Conservation (phyloP, 257 asterid species). For the Ballota nigra region DNA sequence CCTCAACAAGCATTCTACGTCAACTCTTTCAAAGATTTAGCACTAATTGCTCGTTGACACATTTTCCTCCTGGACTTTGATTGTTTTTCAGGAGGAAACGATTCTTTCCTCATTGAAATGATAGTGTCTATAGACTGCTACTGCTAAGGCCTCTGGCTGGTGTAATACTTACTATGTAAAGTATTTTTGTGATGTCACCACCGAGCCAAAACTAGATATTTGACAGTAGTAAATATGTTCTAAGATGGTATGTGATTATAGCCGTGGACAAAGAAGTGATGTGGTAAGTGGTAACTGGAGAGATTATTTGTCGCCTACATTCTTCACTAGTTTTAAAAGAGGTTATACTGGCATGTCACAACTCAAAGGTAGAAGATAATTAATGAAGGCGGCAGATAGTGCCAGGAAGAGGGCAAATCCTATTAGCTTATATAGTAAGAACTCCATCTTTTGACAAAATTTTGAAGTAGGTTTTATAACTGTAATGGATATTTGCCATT, state of each 20-base stretch:
- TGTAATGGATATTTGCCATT: neutral
- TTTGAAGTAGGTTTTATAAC: neutral
- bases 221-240: neutral
- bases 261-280: neutral
- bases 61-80: too few species aligned
- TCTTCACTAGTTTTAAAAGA: neutral
- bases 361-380: neutral
- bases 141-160: too few species aligned
- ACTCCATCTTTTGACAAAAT: neutral
- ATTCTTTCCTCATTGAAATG: too few species aligned
- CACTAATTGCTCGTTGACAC: neutral
- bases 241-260: neutral
- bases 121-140: too few species aligned
- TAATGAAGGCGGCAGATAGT: neutral
- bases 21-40: neutral
- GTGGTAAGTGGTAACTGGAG: neutral
- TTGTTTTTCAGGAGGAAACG: too few species aligned
- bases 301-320: neutral
- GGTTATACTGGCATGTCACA: neutral
- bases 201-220: too few species aligned
- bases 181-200: too few species aligned
- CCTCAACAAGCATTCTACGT: neutral
- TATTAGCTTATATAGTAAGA: neutral
- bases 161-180: too few species aligned
- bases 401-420: neutral